Evolutionary conservation across 2,329 filamentous ascomycete species (phyloP).

Genomic region (Immersiporthe knoxdaviesiana): DNA sequence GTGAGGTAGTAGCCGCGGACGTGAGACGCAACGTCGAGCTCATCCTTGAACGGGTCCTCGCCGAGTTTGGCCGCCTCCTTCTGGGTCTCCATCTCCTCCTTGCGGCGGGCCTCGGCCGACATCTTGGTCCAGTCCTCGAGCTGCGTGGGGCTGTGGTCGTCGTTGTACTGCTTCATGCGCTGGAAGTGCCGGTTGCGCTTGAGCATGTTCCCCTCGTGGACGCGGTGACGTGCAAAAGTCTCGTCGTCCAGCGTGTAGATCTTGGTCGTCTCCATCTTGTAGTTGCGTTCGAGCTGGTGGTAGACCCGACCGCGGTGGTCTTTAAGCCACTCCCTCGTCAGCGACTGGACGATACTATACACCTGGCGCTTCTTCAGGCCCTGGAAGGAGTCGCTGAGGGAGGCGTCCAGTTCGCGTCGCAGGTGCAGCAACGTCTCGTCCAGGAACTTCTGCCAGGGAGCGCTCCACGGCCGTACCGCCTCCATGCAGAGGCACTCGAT

Average conservation of each 20-base stretch:
- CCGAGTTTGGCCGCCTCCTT: slow-evolving; percentile 53
- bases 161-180: slow-evolving; percentile 49
- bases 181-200: slow-evolving; percentile 52
- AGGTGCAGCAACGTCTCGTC: slow-evolving; percentile 53
- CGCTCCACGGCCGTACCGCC: slow-evolving; percentile 62
- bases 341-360: slow-evolving; percentile 50
- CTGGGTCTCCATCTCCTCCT: slow-evolving; percentile 49
- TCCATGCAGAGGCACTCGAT: slow-evolving; percentile 61
- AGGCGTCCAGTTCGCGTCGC: slow-evolving; percentile 47
- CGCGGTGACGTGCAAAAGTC: slow-evolving; percentile 49
- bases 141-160: slow-evolving; percentile 35
- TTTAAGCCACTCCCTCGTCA: slow-evolving; percentile 50
- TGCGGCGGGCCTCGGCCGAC: slow-evolving; percentile 50
- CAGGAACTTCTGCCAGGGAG: slow-evolving; percentile 55
- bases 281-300: slow-evolving; percentile 48
- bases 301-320: slow-evolving; percentile 43
- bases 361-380: slow-evolving; percentile 52
- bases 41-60: slow-evolving; percentile 60
- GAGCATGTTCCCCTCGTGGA: slow-evolving; percentile 50
- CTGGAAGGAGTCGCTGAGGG: slow-evolving; percentile 53
- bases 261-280: slow-evolving; percentile 55
- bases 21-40: slow-evolving; percentile 65
- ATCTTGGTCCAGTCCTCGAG: slow-evolving; percentile 48
- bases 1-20: slow-evolving; percentile 72
- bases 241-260: slow-evolving; percentile 62